Percentiles rank a stretch among this genome's conserved stretches.
Evolutionary conservation across 2,329 filamentous ascomycete genomes (phyloP).

Genomic region (Penicillium sp.): DNA sequence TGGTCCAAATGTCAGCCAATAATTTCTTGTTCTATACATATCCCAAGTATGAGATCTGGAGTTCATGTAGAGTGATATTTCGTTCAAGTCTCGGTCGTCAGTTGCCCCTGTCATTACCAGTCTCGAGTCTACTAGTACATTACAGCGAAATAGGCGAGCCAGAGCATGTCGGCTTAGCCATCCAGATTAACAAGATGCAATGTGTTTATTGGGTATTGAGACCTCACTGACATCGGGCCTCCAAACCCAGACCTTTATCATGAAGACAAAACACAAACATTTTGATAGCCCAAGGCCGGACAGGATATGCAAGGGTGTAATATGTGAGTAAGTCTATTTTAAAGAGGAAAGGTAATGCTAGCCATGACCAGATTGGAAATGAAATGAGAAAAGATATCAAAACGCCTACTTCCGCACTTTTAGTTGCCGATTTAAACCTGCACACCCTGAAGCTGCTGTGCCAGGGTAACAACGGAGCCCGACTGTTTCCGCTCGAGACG

Average conservation of each 20-base stretch:
- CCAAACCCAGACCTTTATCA: no score
- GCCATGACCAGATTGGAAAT: slow-evolving; percentile 1
- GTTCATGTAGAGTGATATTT: no score
- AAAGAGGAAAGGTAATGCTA: not conserved
- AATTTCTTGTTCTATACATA: not conserved
- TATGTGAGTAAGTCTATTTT: slow-evolving; percentile 1
- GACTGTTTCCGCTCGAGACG: slow-evolving; percentile 29
- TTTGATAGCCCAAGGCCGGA: not conserved
- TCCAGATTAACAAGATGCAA: no score
- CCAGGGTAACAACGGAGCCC: slow-evolving; percentile 20
- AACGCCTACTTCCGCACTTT: slow-evolving; percentile 25
- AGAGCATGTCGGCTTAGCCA: no score
- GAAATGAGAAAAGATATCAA: slow-evolving; percentile 10
- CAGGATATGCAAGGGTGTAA: slow-evolving; percentile 7
- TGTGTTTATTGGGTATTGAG: no score
- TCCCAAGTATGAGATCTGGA: no score
- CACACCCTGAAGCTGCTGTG: slow-evolving; percentile 29
- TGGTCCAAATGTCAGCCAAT: slow-evolving; percentile 4
- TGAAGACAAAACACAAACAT: not conserved
- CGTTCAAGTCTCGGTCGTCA: no score
- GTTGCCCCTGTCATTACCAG: no score
- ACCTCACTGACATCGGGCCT: no score
- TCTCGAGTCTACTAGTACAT: no score
- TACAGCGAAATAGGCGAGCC: no score
- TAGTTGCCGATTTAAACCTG: slow-evolving; percentile 25